Base-by-base conservation (phyloP, 2,329 filamentous ascomycete species). In the Xylariaceae sp. region DNA sequence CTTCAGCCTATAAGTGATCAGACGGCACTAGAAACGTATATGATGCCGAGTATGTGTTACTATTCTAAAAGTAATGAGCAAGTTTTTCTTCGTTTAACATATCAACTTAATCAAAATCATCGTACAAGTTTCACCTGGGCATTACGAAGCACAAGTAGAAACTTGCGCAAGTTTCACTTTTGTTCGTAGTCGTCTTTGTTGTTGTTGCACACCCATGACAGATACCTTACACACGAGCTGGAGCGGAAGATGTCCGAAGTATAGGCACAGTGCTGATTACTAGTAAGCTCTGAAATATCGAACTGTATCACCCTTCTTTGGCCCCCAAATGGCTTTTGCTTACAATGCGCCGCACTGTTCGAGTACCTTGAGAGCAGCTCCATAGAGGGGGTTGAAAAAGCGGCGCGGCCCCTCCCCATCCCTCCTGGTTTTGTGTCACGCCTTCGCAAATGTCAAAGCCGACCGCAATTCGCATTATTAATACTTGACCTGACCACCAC, bases 311-410 rank as follows among this genome's bases (percentile, higher is more conserved):
- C n/a, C n/a, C n/a, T n/a, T n/a, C n/a, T n/a, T n/a, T n/a, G n/a
- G n/a, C n/a, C n/a, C n/a, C n/a, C n/a, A n/a, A n/a, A n/a, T n/a
- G n/a, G n/a, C n/a, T n/a, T n/a, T n/a, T n/a, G n/a, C n/a, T n/a
- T n/a, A n/a, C n/a, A 28, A 61, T 67, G 64, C 67, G 65, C 65
- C 65, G 39, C 65, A 68, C 65, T 65, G 67, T 67, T 16, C n/a
- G 7, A 47, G 39, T 63, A 66, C 58, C n/a, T n/a, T n/a, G 34
- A 43, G 24, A 28, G 33, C 26, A 55, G 34, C 36, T 53, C 2
- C n/a, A 26, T 34, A 28, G 44, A 56, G 53, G 39, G 36, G 46
- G 41, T 16, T n/a, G n/a, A n/a, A n/a, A n/a, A n/a, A n/a, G n/a
- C 39, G 9, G 7, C 17, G 23, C 7, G 40, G 43, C 40, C 34